Evolutionary conservation across 2,329 filamentous ascomycete genomes (phyloP).

Genomic region (Stemphylium vesicarium): DNA sequence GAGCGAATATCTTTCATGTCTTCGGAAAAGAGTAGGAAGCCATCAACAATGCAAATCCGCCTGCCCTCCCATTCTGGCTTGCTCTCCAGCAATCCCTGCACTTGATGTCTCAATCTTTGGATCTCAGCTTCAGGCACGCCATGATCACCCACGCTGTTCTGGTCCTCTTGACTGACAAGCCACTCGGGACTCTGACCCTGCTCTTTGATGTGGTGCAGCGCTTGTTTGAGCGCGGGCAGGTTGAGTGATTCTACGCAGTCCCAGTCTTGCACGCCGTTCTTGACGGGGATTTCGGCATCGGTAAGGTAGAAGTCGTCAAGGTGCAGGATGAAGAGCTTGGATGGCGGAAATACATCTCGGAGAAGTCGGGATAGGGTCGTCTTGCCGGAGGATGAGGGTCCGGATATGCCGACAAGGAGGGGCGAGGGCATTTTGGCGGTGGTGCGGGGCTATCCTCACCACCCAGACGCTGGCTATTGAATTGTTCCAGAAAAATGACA

Average conservation of each 20-base stretch:
- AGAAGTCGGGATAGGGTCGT: slow-evolving; percentile 89
- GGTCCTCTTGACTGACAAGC: slow-evolving; percentile 63
- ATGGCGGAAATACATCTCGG: slow-evolving; percentile 74
- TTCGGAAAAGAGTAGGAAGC: slow-evolving; percentile 81
- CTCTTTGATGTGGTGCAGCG: slow-evolving; percentile 72
- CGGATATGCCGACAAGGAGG: slow-evolving; percentile 80
- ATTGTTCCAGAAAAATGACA: not conserved
- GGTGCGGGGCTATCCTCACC: not conserved
- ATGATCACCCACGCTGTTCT: slow-evolving; percentile 59
- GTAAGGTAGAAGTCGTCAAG: slow-evolving; percentile 95
- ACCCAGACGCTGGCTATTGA: not conserved
- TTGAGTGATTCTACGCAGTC: slow-evolving; percentile 84
- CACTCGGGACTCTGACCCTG: slow-evolving; percentile 65
- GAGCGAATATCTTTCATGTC: slow-evolving; percentile 60
- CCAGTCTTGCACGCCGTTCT: slow-evolving; percentile 77
- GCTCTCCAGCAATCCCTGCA: slow-evolving; percentile 18
- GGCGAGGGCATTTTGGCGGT: slow-evolving; percentile 30
- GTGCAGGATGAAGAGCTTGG: slow-evolving; percentile 78
- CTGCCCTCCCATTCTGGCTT: slow-evolving; percentile 24
- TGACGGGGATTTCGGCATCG: slow-evolving; percentile 69
- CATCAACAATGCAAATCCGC: slow-evolving; percentile 74
- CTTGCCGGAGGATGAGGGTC: slow-evolving; percentile 92
- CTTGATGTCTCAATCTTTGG: slow-evolving; percentile 43
- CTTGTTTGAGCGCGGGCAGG: slow-evolving; percentile 68
- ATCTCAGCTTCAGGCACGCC: slow-evolving; percentile 40